A percentile compares a stretch with the other conserved stretches of the same genome.
Evolutionary conservation across 2,329 filamentous ascomycete genomes (phyloP).

Genomic region (Bertia moriformis): DNA sequence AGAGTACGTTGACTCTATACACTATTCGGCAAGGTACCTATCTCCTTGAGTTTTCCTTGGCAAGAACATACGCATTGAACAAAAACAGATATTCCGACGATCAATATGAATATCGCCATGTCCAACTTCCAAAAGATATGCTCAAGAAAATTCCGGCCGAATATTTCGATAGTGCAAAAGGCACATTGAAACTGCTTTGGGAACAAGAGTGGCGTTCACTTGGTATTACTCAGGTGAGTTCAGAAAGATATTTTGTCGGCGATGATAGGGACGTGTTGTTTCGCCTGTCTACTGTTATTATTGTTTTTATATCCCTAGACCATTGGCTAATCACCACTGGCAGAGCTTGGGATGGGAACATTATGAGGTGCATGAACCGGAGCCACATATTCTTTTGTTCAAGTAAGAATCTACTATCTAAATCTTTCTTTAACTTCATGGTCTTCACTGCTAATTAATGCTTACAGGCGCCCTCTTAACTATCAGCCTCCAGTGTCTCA

Average conservation of each 20-base stretch:
- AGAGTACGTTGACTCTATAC: slow-evolving; percentile 51
- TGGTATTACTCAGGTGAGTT: slow-evolving; percentile 48
- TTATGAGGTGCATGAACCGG: slow-evolving; percentile 56
- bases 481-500: slow-evolving; percentile 32
- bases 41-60: neutral
- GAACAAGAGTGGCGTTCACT: slow-evolving; percentile 56
- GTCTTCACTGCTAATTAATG: slow-evolving; percentile 1
- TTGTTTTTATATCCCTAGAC: too few species aligned
- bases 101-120: slow-evolving; percentile 52
- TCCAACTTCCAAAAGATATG: slow-evolving; percentile 56
- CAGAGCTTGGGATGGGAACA: slow-evolving; percentile 60
- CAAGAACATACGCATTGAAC: too few species aligned
- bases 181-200: slow-evolving; percentile 53
- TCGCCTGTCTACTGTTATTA: neutral
- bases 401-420: slow-evolving; percentile 29
- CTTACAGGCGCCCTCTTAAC: slow-evolving; percentile 40
- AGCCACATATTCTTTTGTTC: slow-evolving; percentile 55
- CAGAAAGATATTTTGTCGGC: too few species aligned
- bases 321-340: slow-evolving; percentile 3
- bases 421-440: slow-evolving; percentile 2
- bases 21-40: slow-evolving; percentile 48
- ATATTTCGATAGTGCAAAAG: slow-evolving; percentile 49
- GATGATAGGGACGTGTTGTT: too few species aligned
- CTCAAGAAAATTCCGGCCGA: slow-evolving; percentile 55
- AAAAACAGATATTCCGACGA: slow-evolving; percentile 43